Conservation (phyloP, 2,329 filamentous ascomycete genomes). For the Curvularia spicifera region DNA sequence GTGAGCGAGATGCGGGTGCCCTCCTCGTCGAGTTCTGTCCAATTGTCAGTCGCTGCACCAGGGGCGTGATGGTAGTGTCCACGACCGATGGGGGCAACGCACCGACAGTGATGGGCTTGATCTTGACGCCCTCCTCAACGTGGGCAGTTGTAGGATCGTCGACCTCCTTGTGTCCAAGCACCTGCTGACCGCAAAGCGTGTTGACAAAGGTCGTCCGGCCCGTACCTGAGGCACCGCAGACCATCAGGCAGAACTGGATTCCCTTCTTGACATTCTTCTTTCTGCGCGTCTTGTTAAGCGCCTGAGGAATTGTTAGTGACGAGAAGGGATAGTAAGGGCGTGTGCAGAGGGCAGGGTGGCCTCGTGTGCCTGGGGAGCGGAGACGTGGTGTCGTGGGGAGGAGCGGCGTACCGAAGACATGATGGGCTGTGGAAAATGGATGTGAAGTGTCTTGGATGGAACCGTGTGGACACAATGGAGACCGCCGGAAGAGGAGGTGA, state of each 20-base stretch:
- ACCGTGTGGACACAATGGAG: slow-evolving; percentile 27
- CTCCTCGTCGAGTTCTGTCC: slow-evolving; percentile 86
- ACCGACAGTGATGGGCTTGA: slow-evolving; percentile 98
- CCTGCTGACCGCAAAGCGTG: slow-evolving; percentile 94
- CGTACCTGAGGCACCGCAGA: slow-evolving; percentile 97
- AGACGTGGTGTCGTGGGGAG: slow-evolving; percentile 35
- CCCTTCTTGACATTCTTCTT: slow-evolving; percentile 99
- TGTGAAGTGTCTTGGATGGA: slow-evolving; percentile 28
- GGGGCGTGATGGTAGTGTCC: not conserved
- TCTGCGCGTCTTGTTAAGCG: slow-evolving; percentile 85
- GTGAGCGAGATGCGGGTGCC: slow-evolving; percentile 97
- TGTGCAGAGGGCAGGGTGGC: slow-evolving; percentile 22
- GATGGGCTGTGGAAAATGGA: slow-evolving; percentile 31
- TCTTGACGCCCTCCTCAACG: slow-evolving; percentile 95
- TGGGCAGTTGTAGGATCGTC: slow-evolving; percentile 90
- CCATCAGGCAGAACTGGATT: slow-evolving; percentile 99
- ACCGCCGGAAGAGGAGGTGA: slow-evolving; percentile 29
- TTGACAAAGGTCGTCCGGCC: slow-evolving; percentile 99
- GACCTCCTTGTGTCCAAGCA: slow-evolving; percentile 88
- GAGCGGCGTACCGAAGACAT: slow-evolving; percentile 49
- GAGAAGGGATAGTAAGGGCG: slow-evolving; percentile 23
- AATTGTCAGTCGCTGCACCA: slow-evolving; percentile 14
- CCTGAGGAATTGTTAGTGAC: slow-evolving; percentile 42
- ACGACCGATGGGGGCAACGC: slow-evolving; percentile 46
- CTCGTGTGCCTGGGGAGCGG: slow-evolving; percentile 30